Conservation (phyloP, 1,284 basidiomycete species). For the Tetrapyrgos nigripes region DNA sequence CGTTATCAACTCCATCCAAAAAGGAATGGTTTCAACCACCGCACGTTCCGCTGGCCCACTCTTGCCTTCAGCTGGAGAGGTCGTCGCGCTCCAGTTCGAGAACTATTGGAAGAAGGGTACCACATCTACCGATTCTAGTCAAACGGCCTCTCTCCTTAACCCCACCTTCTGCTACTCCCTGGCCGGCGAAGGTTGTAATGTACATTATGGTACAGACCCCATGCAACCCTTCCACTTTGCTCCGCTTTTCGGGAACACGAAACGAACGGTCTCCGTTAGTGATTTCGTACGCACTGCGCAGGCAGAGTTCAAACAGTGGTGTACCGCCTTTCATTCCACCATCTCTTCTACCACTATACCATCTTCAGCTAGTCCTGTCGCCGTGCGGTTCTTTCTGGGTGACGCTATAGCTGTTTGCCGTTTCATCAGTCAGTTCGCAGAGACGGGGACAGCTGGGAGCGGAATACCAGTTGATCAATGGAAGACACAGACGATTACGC, state of each 20-base stretch:
- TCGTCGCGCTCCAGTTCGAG: constrained; percentile 25
- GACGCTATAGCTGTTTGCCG: constrained; percentile 41
- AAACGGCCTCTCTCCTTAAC: constrained; percentile 43
- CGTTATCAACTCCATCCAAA: constrained; percentile 1
- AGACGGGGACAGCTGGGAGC: constrained; percentile 22
- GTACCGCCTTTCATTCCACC: constrained; percentile 33
- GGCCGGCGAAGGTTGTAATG: constrained; percentile 45
- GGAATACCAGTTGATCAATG: constrained; percentile 39
- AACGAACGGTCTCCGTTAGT: constrained; percentile 14
- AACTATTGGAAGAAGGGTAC: constrained; percentile 54
- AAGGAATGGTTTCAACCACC: not conserved
- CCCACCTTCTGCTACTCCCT: constrained; percentile 55
- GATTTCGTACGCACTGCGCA: constrained; percentile 37
- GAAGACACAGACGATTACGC: constrained; percentile 34
- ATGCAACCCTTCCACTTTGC: constrained; percentile 54
- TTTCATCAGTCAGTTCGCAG: constrained; percentile 28
- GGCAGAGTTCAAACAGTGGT: constrained; percentile 46
- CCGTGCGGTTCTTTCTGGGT: constrained; percentile 43
- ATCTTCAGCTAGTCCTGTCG: too few species aligned
- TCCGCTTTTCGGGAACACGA: constrained; percentile 33
- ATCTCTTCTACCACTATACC: constrained; percentile 3
- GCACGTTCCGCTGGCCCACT: constrained; percentile 44
- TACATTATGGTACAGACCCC: constrained; percentile 56
- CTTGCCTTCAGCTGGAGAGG: constrained; percentile 21
- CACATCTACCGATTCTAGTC: constrained; percentile 35